Evolutionary conservation across 176 grass and related monocot species (phyloP).

Genomic region (Leersia perrieri): DNA sequence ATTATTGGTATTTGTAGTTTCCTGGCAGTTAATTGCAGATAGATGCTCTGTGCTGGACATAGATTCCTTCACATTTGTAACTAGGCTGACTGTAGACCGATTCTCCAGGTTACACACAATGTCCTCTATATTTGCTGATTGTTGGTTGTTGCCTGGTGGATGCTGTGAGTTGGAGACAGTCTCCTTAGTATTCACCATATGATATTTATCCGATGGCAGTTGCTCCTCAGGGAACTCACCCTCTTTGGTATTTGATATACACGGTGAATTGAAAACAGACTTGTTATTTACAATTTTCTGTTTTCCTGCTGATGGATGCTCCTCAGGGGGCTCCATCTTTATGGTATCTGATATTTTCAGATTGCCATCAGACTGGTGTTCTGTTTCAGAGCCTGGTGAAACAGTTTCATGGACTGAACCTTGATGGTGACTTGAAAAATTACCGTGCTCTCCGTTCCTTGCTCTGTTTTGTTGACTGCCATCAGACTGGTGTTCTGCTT

Average conservation of each 20-base stretch:
- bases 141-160: not conserved
- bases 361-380: not conserved
- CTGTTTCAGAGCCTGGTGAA: not conserved
- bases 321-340: not conserved
- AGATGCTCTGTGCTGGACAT: not conserved
- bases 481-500: not conserved
- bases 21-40: not conserved
- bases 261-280: too few relatives aligned
- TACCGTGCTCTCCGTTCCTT: not conserved
- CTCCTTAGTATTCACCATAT: not conserved
- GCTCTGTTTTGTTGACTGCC: not conserved
- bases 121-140: not conserved
- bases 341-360: not conserved
- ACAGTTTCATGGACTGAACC: not conserved
- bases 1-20: not conserved
- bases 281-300: not conserved
- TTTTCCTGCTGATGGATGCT: not conserved
- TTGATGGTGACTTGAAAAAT: not conserved
- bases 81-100: conserved; percentile 13
- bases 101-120: not conserved
- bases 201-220: not conserved
- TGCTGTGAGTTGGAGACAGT: not conserved
- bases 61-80: not conserved
- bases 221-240: not conserved
- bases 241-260: not conserved